Evolutionary conservation across 208 protist species (phyloP), one percentile per base, ranked within the genome.

Genomic region (Vickermania ingenoplastis): DNA sequence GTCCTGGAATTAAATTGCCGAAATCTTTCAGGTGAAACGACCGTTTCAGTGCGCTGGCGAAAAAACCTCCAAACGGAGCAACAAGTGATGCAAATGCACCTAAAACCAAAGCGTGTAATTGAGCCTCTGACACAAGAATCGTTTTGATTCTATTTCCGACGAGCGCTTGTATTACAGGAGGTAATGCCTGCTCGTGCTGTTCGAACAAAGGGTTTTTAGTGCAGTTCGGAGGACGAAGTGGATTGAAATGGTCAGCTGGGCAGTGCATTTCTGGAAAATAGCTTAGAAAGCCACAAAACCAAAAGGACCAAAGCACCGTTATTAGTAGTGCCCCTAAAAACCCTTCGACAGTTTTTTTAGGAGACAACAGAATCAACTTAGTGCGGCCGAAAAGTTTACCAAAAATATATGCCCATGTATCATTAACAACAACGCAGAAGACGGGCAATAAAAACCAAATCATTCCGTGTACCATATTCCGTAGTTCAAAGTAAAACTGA

Each of bases 11-110:
- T 23, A 97, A 67, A 36, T 96, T 85, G 36, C 91, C 95, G 84
- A 99, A 99, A 78, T 99, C 97, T 72, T 99, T 99, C 24, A 99
- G 79, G 36, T 97, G 93, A 63, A 97, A 98, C 0, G 97, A 96
- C 11, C 98, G 92, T 74, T 99, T 99, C 27, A 99, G 69, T 3
- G 95, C 97, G 30, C 91, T 97, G 3, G 97, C 98, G 71, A 99
- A 98, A 79, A 99, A 99, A 22, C 98, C 98, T 28, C 97, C 98
- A 79, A 99, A 99, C 17, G 98, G 98, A 0, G 97, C 97, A 28
- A 99, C 64, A 2, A 99, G 64, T 24, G 96, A 98, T 2, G 94
- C 95, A 67, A 98, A 99, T 17, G 89, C 71, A n/a, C 92, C 95
- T 23, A 99, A 67, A 23, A 94, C 75, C n/a, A 99, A 25, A 2